Evolutionary conservation across 768 basidiomycete genomes (phyloP), one percentile per base, ranked within the genome.

Genomic region (Lactarius tabidus): DNA sequence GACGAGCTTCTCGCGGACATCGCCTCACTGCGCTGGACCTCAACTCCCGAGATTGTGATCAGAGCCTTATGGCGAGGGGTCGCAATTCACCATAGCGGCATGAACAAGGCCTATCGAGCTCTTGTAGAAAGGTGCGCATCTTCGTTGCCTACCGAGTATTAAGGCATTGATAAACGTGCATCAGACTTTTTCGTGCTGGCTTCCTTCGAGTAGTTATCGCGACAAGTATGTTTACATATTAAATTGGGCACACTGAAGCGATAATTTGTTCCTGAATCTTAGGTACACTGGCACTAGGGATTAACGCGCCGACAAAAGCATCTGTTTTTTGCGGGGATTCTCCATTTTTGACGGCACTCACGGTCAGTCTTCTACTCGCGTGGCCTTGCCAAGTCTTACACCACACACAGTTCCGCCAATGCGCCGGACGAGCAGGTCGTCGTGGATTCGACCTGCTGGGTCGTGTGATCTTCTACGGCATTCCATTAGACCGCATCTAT

Each of bases 261-360:
- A n/a, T n/a, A n/a, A n/a, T 69, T 17, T 10, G 3, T 17, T 45
- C 12, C 15, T 28, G 36, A 8, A 33, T 3, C 6, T 15, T 23
- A 85, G 85, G 84, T 1, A 89, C 88, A 6, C 77, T 90, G 61
- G 88, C 89, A 1, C 77, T 90, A 15, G 89, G 89, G 63, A 90
- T 90, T 70, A 90, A 90, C 70, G 88, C 87, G 0, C 89, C 89
- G 1, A 80, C 86, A 0, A 87, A 83, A 69, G 86, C 89, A 0
- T 79, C 83, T 1, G 79, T 86, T 7, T 89, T 89, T 69, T 83
- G 80, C 60, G 84, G 83, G 0, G 86, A 87, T 72, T 87, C 86
- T 0, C 82, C 83, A 1, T 85, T 65, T 71, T 69, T 87, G 39
- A 86, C 85, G 1, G 83, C 85, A 1, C 79, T 88, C 9, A 84